Base-by-base conservation (phyloP, 108 stramenopile species). In the Phaeodactylum tricornutum region DNA sequence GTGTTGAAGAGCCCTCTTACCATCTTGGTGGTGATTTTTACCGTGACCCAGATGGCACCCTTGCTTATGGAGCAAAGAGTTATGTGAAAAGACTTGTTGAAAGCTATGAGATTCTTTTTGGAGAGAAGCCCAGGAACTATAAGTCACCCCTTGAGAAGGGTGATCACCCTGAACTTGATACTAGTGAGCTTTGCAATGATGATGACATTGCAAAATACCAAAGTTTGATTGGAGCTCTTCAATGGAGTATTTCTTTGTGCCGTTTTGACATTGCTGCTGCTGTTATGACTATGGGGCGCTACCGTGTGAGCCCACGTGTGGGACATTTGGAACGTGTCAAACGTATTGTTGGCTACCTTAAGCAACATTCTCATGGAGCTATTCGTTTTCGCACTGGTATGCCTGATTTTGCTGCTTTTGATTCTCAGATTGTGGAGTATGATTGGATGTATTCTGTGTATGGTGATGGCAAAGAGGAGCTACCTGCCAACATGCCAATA, bases 111-210 rank as follows among this genome's bases (percentile, higher is more conserved):
- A 30, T 25, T 2, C 42, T 72, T 45, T 57, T 60, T 22, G 66
- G 66, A 2, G 23, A 28, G 25, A 53, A 25, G 43, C 30, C 32
- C n/a, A n/a, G 31, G 46, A 50, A 50, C 16, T 32, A 32, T 37
- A 11, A 5, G 4, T 32, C 48, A 15, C 48, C 48, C 16, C 15
- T 33, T 8, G 25, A 33, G 16, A 29, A 43, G 34, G 39, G 33
- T 0, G 56, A 65, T 30, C 64, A 65, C 50, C 64, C 64, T 20
- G 63, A 64, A 51, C 3, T 42, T n/a, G 69, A 62, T 45, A 35
- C 30, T 8, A 41, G 42, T 0, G 24, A 24, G 32, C 14, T 41
- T 11, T 29, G 64, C 4, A 19, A 42, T 3, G 36, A 50, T 4
- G 29, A 60, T n/a, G 36, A 35, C 1, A 33, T 36, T 12, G 41